Percentiles rank a stretch among this genome's conserved stretches.
Conservation (phyloP, 768 basidiomycete species). For the Hypsizygus marmoreus region DNA sequence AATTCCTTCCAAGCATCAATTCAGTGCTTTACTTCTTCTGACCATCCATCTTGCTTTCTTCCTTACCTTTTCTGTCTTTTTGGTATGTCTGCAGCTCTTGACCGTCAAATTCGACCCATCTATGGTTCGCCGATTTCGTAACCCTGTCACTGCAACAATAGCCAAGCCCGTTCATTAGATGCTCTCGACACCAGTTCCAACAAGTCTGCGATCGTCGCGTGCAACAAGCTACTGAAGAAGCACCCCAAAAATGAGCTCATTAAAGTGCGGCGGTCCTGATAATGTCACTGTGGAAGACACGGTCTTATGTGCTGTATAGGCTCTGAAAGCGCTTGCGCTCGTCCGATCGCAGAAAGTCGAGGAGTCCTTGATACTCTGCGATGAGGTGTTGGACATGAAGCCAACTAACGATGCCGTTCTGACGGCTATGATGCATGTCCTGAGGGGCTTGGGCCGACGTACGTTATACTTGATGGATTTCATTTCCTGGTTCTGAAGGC, state of each 20-base stretch:
- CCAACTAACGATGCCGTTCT: conserved; percentile 74
- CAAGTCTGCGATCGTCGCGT: conserved; percentile 82
- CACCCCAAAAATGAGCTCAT: conserved; percentile 71
- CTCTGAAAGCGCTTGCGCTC: conserved; percentile 82
- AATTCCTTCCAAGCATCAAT: conserved; percentile 1
- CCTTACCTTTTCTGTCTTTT: background rate
- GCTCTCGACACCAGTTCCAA: conserved; percentile 84
- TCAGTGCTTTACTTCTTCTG: background rate
- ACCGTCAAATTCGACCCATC: conserved; percentile 84
- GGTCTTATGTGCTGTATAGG: conserved; percentile 38
- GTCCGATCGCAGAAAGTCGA: conserved; percentile 86
- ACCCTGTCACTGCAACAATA: conserved; percentile 2
- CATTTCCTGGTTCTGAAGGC: conserved; percentile 5
- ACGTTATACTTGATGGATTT: conserved; percentile 21
- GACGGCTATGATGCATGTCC: conserved; percentile 81
- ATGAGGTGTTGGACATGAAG: conserved; percentile 75
- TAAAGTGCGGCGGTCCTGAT: conserved; percentile 51
- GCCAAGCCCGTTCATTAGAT: conserved; percentile 46
- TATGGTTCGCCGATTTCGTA: conserved; percentile 56
- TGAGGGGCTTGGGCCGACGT: conserved; percentile 76
- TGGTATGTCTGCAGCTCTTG: conserved; percentile 61
- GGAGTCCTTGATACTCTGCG: conserved; percentile 75
- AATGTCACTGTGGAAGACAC: conserved; percentile 13
- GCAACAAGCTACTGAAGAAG: conserved; percentile 89
- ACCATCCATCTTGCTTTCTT: too few relatives aligned